These are phyloP conservation scores for Aureobasidium sp. DNA, from an alignment of 2,329 filamentous ascomycete genomes.

Conservation along the genomic window DNA sequence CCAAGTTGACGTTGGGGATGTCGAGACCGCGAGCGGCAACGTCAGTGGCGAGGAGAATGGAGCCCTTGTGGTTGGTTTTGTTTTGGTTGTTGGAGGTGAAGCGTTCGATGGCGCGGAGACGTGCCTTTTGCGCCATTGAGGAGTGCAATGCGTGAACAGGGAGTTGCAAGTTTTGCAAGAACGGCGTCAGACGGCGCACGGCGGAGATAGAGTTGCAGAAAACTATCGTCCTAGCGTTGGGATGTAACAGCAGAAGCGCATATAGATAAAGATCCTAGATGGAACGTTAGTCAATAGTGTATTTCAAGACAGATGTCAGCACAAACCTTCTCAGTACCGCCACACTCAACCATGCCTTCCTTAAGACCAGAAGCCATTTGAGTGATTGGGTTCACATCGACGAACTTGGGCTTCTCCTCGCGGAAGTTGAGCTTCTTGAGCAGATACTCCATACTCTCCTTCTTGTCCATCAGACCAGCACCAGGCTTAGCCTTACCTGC, in stretches of 20 bases:
- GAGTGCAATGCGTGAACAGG: constrained; percentile 76
- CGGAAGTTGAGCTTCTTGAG: constrained; percentile 83
- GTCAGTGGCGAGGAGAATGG: constrained; percentile 82
- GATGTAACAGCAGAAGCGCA: constrained; percentile 72
- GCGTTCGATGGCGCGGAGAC: constrained; percentile 82
- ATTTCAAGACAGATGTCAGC: neutral
- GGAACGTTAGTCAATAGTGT: constrained; percentile 15
- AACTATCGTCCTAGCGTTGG: constrained; percentile 71
- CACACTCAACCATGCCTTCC: constrained; percentile 87
- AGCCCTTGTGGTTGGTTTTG: constrained; percentile 27
- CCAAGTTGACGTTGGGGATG: constrained; percentile 79
- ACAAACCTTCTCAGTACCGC: constrained; percentile 77
- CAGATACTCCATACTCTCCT: constrained; percentile 86
- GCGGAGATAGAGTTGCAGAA: constrained; percentile 96
- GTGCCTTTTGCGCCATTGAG: constrained; percentile 92
- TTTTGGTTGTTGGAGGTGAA: constrained; percentile 51
- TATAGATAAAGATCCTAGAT: constrained; percentile 82
- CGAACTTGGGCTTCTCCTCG: constrained; percentile 74
- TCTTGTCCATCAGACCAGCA: constrained; percentile 57
- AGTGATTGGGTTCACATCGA: constrained; percentile 81
- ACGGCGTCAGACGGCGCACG: constrained; percentile 74
- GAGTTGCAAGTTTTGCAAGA: constrained; percentile 74
- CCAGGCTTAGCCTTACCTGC: constrained; percentile 61
- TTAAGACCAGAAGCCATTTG: constrained; percentile 82
- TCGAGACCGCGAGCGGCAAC: constrained; percentile 89